Conservation (phyloP, 2,329 filamentous ascomycete genomes). For the Scedosporium aurantiacum region DNA sequence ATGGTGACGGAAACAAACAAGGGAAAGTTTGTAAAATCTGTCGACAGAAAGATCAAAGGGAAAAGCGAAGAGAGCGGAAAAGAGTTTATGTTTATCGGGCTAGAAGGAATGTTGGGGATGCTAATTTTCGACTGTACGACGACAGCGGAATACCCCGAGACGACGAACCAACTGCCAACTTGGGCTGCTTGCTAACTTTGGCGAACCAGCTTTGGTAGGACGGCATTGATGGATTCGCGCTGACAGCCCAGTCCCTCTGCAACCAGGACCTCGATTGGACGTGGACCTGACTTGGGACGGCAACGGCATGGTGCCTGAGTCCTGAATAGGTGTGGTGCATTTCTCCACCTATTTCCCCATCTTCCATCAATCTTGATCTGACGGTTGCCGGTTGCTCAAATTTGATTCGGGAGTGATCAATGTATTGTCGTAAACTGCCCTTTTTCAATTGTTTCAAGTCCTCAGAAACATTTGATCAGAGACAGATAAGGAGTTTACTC, state of each 20-base stretch:
- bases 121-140: background rate
- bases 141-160: background rate
- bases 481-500: too few species aligned
- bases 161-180: background rate
- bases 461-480: too few species aligned
- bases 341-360: background rate
- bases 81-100: background rate
- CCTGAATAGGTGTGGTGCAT: background rate
- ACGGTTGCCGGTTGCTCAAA: background rate
- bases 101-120: background rate
- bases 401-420: background rate
- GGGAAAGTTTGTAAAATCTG: background rate
- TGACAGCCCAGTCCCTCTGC: background rate
- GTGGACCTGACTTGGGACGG: background rate
- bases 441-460: too few species aligned
- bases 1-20: background rate
- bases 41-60: background rate
- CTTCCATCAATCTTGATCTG: background rate
- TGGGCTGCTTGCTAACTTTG: too few species aligned
- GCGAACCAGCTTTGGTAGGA: background rate
- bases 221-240: background rate
- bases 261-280: background rate
- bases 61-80: background rate
- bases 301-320: background rate
- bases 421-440: too few species aligned